A percentile compares a stretch with the other conserved stretches of the same genome.
Evolutionary conservation across 192 early-diverging fungal species (phyloP).

Genomic region (Jimgerdemannia flammicorona): DNA sequence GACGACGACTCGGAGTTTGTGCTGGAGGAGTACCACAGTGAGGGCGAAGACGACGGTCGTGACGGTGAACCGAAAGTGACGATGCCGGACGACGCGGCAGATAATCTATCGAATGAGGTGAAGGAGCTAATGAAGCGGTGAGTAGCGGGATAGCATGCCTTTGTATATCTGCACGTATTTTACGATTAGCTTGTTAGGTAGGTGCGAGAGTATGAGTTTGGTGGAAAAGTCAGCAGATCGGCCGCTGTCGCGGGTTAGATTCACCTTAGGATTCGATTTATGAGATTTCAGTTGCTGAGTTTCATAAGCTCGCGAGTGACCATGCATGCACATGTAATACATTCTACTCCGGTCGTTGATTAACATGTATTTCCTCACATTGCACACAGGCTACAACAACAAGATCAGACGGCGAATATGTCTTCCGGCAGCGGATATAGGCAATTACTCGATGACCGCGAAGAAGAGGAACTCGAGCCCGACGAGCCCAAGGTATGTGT

Average conservation of each 20-base stretch:
- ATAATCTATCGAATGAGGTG: slow-evolving; percentile 49
- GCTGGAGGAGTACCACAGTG: slow-evolving; percentile 66
- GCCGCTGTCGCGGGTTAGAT: too few species aligned
- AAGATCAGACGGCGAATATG: not conserved
- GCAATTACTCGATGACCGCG: not conserved
- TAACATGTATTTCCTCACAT: too few species aligned
- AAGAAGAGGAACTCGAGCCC: slow-evolving; percentile 25
- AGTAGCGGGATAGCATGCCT: slow-evolving; percentile 1
- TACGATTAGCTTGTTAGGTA: too few species aligned
- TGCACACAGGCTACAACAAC: not conserved
- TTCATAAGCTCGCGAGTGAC: too few species aligned
- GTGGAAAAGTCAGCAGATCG: not conserved
- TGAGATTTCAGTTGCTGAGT: too few species aligned
- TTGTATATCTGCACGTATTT: too few species aligned
- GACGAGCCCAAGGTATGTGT: slow-evolving; percentile 37
- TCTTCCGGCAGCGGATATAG: not conserved
- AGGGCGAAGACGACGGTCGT: slow-evolving; percentile 27
- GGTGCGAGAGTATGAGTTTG: not conserved
- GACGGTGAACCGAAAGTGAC: not conserved
- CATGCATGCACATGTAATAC: too few species aligned
- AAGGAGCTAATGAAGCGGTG: slow-evolving; percentile 48
- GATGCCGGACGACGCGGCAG: slow-evolving; percentile 19
- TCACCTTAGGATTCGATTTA: too few species aligned
- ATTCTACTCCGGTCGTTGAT: too few species aligned
- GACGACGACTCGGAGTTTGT: slow-evolving; percentile 39